Base-by-base conservation (phyloP, 768 basidiomycete species). In the Tephrocybe sp. region DNA sequence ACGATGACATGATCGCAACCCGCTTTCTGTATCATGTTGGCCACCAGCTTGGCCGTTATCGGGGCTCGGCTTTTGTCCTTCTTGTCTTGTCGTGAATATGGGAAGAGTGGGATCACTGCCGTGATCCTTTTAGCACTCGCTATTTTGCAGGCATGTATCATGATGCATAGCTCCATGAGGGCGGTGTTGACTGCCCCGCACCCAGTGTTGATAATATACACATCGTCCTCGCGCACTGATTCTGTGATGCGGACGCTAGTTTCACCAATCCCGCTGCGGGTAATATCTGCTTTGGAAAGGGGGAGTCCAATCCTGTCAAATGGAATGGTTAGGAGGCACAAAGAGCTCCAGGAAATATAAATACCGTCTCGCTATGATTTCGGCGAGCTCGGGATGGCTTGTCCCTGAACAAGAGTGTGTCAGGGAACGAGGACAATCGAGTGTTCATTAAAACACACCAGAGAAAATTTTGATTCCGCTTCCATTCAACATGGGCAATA, bases 91-190 rank as follows among this genome's bases (percentile, higher is more conserved):
- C 97, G 78, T 8, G 97, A 85, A 69, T 99, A 99, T 1, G 97
- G 96, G 71, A 93, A 99, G 28, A 97, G 81, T 34, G 97, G 97
- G 50, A 98, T 82, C 55, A 99, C 94, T n/a, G 96, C 97, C 5
- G 97, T 99, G 64, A 99, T 98, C 53, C 97, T 79, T 69, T 89
- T 91, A 39, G 97, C 95, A 57, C 92, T 96, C n/a, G 97, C 96
- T 61, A 98, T 98, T 74, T 95, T 96, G 84, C 96, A 97, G 9
- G 97, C 95, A 65, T 98, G 95, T 62, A 98, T 93, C 92, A 99
- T 96, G 63, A 98, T 98, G 66, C 95, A 92, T 38, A 94, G 81
- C 68, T 98, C 97, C 93, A 99, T 98, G 55, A 99, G 82, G 32
- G 95, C 79, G 22, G 92, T 94, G 64, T 98, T 98, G 60, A 98